A percentile compares a stretch with the other conserved stretches of the same genome.
Conservation (phyloP, 441 rosid genomes). For the Euphorbia celastroides region DNA sequence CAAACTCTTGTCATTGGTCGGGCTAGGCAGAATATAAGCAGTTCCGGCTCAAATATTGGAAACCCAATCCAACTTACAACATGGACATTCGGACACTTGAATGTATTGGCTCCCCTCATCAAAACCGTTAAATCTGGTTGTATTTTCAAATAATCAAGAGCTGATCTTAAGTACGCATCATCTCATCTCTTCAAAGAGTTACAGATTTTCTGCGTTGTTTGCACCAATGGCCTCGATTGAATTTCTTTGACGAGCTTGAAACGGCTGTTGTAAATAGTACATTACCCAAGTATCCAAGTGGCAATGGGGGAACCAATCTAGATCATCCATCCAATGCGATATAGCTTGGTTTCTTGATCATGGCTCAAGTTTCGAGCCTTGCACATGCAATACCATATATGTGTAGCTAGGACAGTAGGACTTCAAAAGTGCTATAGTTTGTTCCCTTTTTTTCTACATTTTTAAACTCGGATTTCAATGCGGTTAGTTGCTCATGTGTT, state of each 20-base stretch:
- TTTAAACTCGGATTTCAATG: neutral
- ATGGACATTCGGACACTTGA: conserved; percentile 2
- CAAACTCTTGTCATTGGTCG: neutral
- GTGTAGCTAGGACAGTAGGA: conserved; percentile 10
- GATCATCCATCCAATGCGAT: conserved; percentile 13
- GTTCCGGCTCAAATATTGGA: conserved; percentile 2
- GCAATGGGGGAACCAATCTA: conserved; percentile 13
- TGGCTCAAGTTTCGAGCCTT: neutral
- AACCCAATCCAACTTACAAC: conserved; percentile 2
- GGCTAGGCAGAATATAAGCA: neutral
- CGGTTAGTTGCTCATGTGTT: neutral
- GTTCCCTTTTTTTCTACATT: neutral
- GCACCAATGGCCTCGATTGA: conserved; percentile 8
- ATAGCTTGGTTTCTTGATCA: conserved; percentile 4
- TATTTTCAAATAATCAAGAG: conserved; percentile 3
- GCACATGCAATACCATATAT: conserved; percentile 16
- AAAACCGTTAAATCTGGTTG: neutral
- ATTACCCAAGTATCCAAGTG: conserved; percentile 16
- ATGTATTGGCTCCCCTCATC: conserved; percentile 1
- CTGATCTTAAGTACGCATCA: conserved; percentile 12
- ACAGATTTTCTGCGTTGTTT: neutral
- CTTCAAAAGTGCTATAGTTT: conserved; percentile 7
- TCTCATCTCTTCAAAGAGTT: conserved; percentile 8
- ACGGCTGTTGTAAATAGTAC: neutral
- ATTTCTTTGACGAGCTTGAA: neutral